phyloP scores from a whole-genome alignment of 345 rosid genomes.

The Salix arbutifolia region DNA sequence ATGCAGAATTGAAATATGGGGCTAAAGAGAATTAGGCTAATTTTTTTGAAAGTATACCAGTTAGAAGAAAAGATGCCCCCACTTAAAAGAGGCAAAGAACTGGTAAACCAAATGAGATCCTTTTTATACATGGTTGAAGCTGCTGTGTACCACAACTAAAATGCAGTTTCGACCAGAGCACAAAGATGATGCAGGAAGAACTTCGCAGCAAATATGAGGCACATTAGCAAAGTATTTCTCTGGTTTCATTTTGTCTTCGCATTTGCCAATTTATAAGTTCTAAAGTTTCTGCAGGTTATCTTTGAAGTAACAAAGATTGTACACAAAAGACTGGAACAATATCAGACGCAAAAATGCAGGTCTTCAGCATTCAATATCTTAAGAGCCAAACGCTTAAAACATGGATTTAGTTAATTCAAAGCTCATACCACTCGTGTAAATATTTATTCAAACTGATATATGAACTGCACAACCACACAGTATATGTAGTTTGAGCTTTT shows the following conservation, averaged over 20 bases:
- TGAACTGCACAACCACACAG: conserved; percentile 38
- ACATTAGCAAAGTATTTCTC: background rate
- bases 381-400: background rate
- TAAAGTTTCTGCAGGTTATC: background rate
- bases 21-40: no score
- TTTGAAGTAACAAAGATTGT: background rate
- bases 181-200: background rate
- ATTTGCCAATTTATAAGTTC: background rate
- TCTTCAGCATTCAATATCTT: background rate
- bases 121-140: background rate
- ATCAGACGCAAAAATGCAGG: background rate
- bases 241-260: background rate
- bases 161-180: background rate
- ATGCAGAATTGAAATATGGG: no score
- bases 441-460: conserved; percentile 29
- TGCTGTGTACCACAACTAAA: background rate
- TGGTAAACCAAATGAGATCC: background rate
- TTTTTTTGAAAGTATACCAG: background rate
- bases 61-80: background rate
- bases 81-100: background rate
- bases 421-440: conserved; percentile 11
- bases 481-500: conserved; percentile 35
- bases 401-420: background rate
- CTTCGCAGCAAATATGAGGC: background rate
- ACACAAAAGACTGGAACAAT: background rate